Base-by-base conservation (phyloP, 768 basidiomycete species). In the Tulasnella sp. region DNA sequence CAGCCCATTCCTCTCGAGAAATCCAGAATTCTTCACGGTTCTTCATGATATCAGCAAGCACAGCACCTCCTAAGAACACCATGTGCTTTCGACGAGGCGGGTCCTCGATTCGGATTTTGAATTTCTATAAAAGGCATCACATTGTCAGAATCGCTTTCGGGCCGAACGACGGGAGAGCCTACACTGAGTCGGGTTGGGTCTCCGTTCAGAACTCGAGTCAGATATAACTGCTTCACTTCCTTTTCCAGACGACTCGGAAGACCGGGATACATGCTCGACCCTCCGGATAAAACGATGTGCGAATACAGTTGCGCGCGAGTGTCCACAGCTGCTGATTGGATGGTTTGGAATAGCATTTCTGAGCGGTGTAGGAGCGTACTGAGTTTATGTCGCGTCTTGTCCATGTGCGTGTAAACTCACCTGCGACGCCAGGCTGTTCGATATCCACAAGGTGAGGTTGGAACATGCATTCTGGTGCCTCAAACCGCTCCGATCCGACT, bases 391-490 rank as follows among this genome's bases (percentile, higher is more conserved):
- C 36, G 59, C 37, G 68, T 29, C 17, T 9, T 14, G 32, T 71
- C 37, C 35, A 19, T 29, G 52, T 6, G n/a, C n/a, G 62, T 14
- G 34, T 36, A 1, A 42, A n/a, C 26, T 52, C 72, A 92, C 93
- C 93, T 82, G 95, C 95, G 65, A 98, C 89, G 62, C 96, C 96
- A 6, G 94, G 94, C 78, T 97, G 95, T 79, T 99, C 97, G 63
- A 98, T 83, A 77, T 99, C 96, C 62, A 98, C 95, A 3, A 99
- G 86, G 80, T 96, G 93, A 26, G 97, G 97, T 79, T 99, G 96
- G 89, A 99, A 98, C 94, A 98, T 95, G 82, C 97, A 98, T 81
- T 99, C 97, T 5, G 97, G 96, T 14, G 96, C 97, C 81, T 98
- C 96, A 78, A 98, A 99, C 14, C 97, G 91, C 80, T 99, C 97